A percentile compares a stretch with the other conserved stretches of the same genome.
These are phyloP conservation scores for Podospora tetraspora DNA, from an alignment of 495 filamentous ascomycete species.

Conservation along the genomic window DNA sequence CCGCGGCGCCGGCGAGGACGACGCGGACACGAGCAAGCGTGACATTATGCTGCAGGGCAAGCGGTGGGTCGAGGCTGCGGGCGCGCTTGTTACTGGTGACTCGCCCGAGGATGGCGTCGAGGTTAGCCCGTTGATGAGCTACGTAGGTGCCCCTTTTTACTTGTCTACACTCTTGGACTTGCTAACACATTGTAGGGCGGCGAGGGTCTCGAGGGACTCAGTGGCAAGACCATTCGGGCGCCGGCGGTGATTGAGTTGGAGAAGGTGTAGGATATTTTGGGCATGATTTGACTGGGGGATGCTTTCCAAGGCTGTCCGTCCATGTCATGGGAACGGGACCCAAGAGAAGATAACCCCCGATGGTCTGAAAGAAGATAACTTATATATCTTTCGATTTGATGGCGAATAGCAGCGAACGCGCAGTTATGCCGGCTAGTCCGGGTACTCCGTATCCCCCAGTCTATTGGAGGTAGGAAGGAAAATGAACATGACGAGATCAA, in stretches of 20 bases:
- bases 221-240: slow-evolving; percentile 68
- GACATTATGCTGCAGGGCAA: slow-evolving; percentile 88
- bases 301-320: no score
- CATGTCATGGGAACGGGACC: no score
- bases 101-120: slow-evolving; percentile 69
- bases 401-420: background rate
- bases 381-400: background rate
- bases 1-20: slow-evolving; percentile 82
- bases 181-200: slow-evolving; percentile 58
- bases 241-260: slow-evolving; percentile 74
- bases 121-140: slow-evolving; percentile 89
- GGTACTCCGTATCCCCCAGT: background rate
- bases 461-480: background rate
- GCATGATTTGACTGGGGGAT: background rate
- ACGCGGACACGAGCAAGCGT: slow-evolving; percentile 81
- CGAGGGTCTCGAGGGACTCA: slow-evolving; percentile 78
- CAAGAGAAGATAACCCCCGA: no score
- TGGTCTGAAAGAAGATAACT: no score
- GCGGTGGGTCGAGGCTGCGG: slow-evolving; percentile 75
- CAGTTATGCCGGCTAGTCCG: background rate
- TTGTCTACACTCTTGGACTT: slow-evolving; percentile 20
- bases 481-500: background rate
- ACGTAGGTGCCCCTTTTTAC: slow-evolving; percentile 59
- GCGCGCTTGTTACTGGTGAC: slow-evolving; percentile 70
- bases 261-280: slow-evolving; percentile 22